These are phyloP conservation scores for Pelomyxa schiedti DNA, from an alignment of 78 protist genomes.

Conservation along the genomic window DNA sequence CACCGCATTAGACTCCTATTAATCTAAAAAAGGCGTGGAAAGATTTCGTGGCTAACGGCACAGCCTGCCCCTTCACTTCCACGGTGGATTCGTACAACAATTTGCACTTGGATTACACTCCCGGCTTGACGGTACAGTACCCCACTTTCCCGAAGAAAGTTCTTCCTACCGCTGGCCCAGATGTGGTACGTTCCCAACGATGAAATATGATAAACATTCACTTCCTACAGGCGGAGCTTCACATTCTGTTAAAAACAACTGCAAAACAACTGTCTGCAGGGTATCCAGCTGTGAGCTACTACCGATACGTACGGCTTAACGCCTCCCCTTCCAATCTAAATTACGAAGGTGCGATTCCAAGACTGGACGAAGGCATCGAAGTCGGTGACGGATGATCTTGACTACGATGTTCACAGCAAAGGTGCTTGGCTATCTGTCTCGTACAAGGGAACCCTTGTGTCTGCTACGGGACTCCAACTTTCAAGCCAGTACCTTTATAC, in stretches of 20 bases:
- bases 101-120: no score
- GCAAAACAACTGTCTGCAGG: background rate
- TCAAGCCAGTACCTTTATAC: background rate
- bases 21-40: no score
- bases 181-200: no score
- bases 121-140: background rate
- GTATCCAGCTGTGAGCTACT: background rate
- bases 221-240: no score
- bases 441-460: background rate
- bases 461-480: background rate
- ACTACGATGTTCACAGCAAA: background rate
- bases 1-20: no score
- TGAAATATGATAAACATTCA: no score
- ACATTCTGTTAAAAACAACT: background rate
- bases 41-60: no score
- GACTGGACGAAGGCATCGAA: background rate
- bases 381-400: background rate
- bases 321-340: background rate
- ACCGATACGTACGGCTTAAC: background rate
- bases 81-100: no score
- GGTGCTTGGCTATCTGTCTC: background rate
- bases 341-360: background rate
- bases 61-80: no score
- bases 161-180: background rate
- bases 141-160: background rate